A percentile compares a stretch with the other conserved stretches of the same genome.
Evolutionary conservation across 345 rosid genomes (phyloP).

Genomic region (Brassica carinata): DNA sequence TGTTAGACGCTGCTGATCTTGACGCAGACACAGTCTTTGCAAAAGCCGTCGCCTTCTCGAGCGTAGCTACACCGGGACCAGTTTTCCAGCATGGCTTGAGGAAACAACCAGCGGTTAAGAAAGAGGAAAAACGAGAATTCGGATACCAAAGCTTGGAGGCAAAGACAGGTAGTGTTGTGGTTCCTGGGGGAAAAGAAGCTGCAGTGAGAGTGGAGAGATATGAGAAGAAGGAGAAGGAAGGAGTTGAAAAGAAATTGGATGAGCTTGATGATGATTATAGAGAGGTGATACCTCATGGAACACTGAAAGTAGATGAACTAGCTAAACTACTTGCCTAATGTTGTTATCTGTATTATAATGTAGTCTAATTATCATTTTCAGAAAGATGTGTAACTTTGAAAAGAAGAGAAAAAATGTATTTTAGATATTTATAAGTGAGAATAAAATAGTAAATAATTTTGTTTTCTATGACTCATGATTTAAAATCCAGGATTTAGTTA

Average conservation of each 20-base stretch:
- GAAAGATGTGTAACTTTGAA: not conserved
- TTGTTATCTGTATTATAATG: not conserved
- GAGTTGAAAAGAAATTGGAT: not conserved
- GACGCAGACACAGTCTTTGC: constrained; percentile 66
- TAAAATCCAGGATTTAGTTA: not conserved
- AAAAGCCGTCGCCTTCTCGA: constrained; percentile 58
- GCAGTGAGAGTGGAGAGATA: constrained; percentile 36
- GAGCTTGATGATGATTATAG: constrained; percentile 31
- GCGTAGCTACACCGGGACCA: constrained; percentile 63
- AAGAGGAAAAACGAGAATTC: constrained; percentile 45
- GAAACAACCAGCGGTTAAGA: constrained; percentile 40
- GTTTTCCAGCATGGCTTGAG: constrained; percentile 49
- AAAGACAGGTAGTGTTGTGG: constrained; percentile 27
- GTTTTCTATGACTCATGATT: not conserved
- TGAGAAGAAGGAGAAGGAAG: constrained; percentile 33
- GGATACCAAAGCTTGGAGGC: constrained; percentile 35
- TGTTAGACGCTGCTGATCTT: constrained; percentile 50
- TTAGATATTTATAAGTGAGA: not conserved
- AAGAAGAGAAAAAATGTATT: not conserved
- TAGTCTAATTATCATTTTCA: constrained; percentile 7
- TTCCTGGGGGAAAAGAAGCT: not conserved
- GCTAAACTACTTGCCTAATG: not conserved
- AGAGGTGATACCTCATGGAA: constrained; percentile 56
- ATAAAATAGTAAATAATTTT: not conserved
- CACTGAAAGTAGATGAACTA: constrained; percentile 38